Evolutionary conservation across 148 eudicot genomes (phyloP), one percentile per base, ranked within the genome.

Genomic region (Nyssa sinensis): DNA sequence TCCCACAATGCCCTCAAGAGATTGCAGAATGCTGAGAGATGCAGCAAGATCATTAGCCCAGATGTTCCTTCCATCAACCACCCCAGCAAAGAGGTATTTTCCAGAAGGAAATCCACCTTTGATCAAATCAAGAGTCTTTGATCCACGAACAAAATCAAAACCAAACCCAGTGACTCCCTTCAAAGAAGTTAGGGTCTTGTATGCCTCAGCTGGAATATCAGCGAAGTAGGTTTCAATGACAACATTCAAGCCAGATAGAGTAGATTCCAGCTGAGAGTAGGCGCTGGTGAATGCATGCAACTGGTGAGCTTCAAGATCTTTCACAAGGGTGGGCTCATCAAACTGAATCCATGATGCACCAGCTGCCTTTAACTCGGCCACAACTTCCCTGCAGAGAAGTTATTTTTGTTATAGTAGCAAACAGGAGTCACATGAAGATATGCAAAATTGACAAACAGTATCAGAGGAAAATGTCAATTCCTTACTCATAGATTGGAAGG

Each of bases 31-130:
- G 29, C 32, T 58, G 41, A 69, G 74, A 64, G 77, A 74, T 27
- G 57, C 62, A 21, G 70, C 77, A 67, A 66, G 83, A 70, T 66
- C 78, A 72, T 65, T 60, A 29, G 74, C 83, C 83, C 73, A 76
- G 55, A 72, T 81, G 75, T 81, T 81, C 58, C 84, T 81, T 68
- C 84, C 84, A 64, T 81, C 84, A 76, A 81, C 80, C 62, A 81
- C 71, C 53, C 84, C 84, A 32, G 84, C 84, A 64, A 77, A 81
- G 7, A 81, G 76, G 70, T 73, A 77, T 70, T 81, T 81, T 23
- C 78, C 81, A 1, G 77, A 51, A 62, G 84, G 84, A 66, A 81
- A 81, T 25, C 63, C 71, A 49, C 69, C 64, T 59, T 74, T 77
- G 65, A 81, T 77, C 53, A 77, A 75, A 37, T 77, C 78, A 77